These are phyloP conservation scores for Camellia japonica DNA, from an alignment of 148 eudicot genomes.

Conservation along the genomic window DNA sequence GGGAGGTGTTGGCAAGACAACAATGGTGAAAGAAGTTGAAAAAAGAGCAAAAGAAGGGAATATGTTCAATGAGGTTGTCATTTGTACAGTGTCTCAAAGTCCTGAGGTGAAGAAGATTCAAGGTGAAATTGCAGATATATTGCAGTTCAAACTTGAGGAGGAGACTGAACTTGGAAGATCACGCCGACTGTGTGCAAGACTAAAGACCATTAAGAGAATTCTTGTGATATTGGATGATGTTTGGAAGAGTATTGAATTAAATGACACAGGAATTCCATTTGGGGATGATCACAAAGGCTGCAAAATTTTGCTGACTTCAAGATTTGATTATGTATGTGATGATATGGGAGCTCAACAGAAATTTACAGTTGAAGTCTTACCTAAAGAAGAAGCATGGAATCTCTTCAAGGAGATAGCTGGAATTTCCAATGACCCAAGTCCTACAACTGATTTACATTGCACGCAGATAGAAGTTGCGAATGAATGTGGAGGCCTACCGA, in stretches of 20 bases:
- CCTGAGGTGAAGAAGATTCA: conserved; percentile 5
- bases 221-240: conserved; percentile 41
- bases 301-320: background rate
- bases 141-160: conserved; percentile 25
- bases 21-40: conserved; percentile 9
- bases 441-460: background rate
- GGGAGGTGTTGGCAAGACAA: conserved; percentile 7
- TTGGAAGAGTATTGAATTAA: too few relatives aligned
- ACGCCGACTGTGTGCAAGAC: conserved; percentile 27
- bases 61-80: conserved; percentile 41
- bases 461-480: too few relatives aligned
- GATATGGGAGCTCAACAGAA: too few relatives aligned
- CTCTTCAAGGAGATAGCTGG: conserved; percentile 36
- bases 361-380: too few relatives aligned
- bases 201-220: conserved; percentile 21
- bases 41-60: background rate
- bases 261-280: conserved; percentile 19
- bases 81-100: conserved; percentile 39
- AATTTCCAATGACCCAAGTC: background rate
- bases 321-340: too few relatives aligned
- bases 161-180: conserved; percentile 24
- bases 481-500: too few relatives aligned
- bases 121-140: too few relatives aligned
- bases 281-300: conserved; percentile 29
- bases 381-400: background rate